Base-by-base conservation (phyloP, 2,329 filamentous ascomycete species). In the Colletotrichum sp. region DNA sequence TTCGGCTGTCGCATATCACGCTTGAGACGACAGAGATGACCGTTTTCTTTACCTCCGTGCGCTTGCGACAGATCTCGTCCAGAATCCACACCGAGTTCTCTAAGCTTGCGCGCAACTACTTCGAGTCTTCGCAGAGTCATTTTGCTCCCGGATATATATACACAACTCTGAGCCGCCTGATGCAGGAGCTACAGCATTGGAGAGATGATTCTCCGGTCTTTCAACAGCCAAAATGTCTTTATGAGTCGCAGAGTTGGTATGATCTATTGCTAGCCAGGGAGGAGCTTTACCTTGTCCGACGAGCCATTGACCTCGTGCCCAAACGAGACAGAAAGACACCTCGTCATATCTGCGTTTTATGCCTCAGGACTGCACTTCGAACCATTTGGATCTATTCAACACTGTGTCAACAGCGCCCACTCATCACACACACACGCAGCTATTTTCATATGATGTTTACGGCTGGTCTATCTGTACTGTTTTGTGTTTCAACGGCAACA, bases 381-480 rank as follows among this genome's bases (percentile, higher is more conserved):
- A 82, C 85, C 0, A 87, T 89, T 6, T 75, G 83, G 3, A 76
- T 83, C 0, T 89, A 88, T 75, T 82, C 83, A 6, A 77, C 78
- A 6, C 78, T 89, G 18, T 85, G 82, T 44, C 78, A 71, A 24
- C 49, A 83, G 6, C 79, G 80, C 3, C 80, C 80, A 3, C 80
- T 82, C 15, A 86, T 88, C 44, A 87, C 85, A 0, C 87, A 85
- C 70, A 88, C 87, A 0, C 80, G 87, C n/a, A 87, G 85, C 62
- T 89, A 89, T 75, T 89, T 89, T 30, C 87, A 89, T 67, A 84
- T 86, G 63, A 84, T 89, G 4, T 88, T 88, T 63, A 86, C 86
- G 0, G 86, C 87, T 4, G 87, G 86, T 0, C 73, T 89, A 0
- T 84, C 82, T 7, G 80, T 86, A 2, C 83, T 86, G 71, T 83